Conservation (phyloP, 2,329 filamentous ascomycete genomes). For the Ambrosiella xylebori region DNA sequence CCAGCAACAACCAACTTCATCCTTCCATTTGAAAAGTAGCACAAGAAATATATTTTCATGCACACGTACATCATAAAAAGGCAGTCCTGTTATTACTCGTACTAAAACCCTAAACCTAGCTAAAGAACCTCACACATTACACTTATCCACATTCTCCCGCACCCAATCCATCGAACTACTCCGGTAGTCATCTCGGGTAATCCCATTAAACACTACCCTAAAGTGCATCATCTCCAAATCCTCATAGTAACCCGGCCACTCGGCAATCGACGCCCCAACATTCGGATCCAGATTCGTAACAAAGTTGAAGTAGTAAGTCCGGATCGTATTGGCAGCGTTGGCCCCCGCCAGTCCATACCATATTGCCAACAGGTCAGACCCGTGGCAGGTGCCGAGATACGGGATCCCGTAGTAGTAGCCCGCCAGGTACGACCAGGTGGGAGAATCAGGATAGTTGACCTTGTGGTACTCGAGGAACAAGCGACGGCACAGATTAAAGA, state of each 20-base stretch:
- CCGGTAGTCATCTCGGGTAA: slow-evolving; percentile 15
- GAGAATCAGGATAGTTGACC: slow-evolving; percentile 26
- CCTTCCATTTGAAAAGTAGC: no score
- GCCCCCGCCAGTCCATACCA: slow-evolving; percentile 34
- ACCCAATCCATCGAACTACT: slow-evolving; percentile 14
- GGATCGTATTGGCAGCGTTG: slow-evolving; percentile 29
- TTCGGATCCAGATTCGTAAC: slow-evolving; percentile 41
- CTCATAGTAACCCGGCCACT: slow-evolving; percentile 26
- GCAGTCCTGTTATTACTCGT: no score
- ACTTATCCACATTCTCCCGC: neutral
- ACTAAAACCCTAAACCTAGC: neutral
- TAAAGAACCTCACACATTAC: slow-evolving; percentile 3
- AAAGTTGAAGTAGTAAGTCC: slow-evolving; percentile 42
- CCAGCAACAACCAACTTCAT: no score
- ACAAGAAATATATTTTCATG: no score
- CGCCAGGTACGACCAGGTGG: slow-evolving; percentile 42
- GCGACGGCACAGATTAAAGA: slow-evolving; percentile 27
- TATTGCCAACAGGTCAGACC: slow-evolving; percentile 35
- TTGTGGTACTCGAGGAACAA: slow-evolving; percentile 29
- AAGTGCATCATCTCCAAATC: slow-evolving; percentile 20
- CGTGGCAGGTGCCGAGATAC: slow-evolving; percentile 47
- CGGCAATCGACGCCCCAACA: slow-evolving; percentile 17
- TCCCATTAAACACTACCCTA: slow-evolving; percentile 6
- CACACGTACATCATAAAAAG: no score
- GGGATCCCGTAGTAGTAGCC: slow-evolving; percentile 43